phyloP scores from a whole-genome alignment of 2,329 filamentous ascomycete genomes.

The Microdochium nivale region DNA sequence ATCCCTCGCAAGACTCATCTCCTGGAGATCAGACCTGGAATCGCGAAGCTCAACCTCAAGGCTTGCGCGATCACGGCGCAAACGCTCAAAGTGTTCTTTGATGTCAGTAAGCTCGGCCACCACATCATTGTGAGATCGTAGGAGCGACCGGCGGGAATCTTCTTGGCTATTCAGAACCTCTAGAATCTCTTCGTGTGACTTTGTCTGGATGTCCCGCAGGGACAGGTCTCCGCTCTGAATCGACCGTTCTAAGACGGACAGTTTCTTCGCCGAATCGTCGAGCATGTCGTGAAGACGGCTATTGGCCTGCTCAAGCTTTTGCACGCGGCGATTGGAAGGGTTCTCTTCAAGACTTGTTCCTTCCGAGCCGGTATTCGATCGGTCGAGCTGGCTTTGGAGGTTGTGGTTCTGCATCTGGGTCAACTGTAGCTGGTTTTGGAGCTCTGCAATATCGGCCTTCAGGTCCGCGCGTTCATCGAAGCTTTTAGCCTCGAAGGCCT shows the following conservation, averaged over 20 bases:
- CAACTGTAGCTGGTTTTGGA: conserved; percentile 90
- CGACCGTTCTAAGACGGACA: conserved; percentile 79
- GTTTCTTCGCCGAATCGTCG: conserved; percentile 87
- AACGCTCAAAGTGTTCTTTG: conserved; percentile 77
- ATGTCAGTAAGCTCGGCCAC: conserved; percentile 79
- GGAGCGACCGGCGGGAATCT: conserved; percentile 70
- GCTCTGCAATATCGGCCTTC: conserved; percentile 80
- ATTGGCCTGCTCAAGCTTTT: conserved; percentile 89
- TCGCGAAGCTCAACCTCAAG: conserved; percentile 85
- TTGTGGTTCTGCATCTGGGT: conserved; percentile 93
- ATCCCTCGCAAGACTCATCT: conserved; percentile 69
- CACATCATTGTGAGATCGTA: conserved; percentile 78
- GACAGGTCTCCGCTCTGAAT: conserved; percentile 83
- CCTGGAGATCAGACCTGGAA: conserved; percentile 71
- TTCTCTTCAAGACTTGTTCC: conserved; percentile 59
- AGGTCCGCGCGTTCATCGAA: conserved; percentile 88
- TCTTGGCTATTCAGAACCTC: conserved; percentile 91
- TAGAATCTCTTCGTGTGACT: conserved; percentile 88
- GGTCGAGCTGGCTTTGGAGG: conserved; percentile 77
- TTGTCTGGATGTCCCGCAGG: conserved; percentile 82
- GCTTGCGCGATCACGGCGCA: conserved; percentile 71
- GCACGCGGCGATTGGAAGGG: conserved; percentile 70
- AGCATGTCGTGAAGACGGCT: conserved; percentile 87
- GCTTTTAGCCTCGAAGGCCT: conserved; percentile 72
- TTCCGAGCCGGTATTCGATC: conserved; percentile 53